Base-by-base conservation (phyloP, 495 filamentous ascomycete species). In the Patellaria atrata region DNA sequence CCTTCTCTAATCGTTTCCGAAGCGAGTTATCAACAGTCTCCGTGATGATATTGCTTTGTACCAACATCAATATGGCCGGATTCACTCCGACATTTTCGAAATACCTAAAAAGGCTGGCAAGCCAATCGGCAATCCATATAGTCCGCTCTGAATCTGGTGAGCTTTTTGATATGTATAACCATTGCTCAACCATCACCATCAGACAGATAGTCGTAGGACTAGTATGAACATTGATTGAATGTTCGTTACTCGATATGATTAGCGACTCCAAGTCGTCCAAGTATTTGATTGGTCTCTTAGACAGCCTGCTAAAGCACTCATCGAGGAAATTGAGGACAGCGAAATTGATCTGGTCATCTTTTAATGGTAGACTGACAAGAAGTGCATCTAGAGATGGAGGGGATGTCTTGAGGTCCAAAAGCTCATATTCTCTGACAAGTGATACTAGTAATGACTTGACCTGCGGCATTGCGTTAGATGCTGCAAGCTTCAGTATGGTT, bases 271-370 rank as follows among this genome's bases (percentile, higher is more conserved):
- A 20, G 26, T 59, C 55, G 31, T 61, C 58, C n/a, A 48, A 36
- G 48, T 89, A 87, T 46, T 91, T 84, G 44, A 82, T 69, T 4
- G 79, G 75, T 24, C 70, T 71, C 33, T 71, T 75, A 4, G 72
- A 70, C 30, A 75, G 73, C 11, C 82, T 71, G 25, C 67, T 67
- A 12, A 76, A 59, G 52, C 82, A 89, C 30, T 85, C 81, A 40
- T 94, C 84, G 33, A 94, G 50, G 44, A 87, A 93, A 3, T 67
- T 40, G 53, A 72, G 71, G 1, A 73, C 40, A n/a, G n/a, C n/a
- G n/a, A n/a, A n/a, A n/a, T n/a, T n/a, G n/a, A n/a, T n/a, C 1
- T 27, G 5, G 4, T 40, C 38, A 19, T 45, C 33, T 9, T 54
- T 30, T 9, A 35, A 36, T 34, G 50, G 52, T 4, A 81, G 50